A percentile compares a stretch with the other conserved stretches of the same genome.
Evolutionary conservation across 2,329 filamentous ascomycete genomes (phyloP).

Genomic region (Salinomyces thailandicus): DNA sequence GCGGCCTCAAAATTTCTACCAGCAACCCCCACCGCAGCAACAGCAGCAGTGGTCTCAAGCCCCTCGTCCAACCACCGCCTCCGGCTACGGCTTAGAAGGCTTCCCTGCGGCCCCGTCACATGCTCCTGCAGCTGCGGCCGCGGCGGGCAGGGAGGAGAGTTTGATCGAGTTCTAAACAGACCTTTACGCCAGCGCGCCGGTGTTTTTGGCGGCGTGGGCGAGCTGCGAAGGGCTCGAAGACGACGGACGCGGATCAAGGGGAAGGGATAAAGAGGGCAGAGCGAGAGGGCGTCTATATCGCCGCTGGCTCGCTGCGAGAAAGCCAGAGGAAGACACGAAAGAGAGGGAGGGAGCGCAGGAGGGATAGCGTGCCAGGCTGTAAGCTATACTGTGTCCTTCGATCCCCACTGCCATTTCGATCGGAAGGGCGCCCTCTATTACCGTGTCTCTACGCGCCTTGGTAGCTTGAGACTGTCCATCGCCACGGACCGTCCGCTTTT

Average conservation of each 20-base stretch:
- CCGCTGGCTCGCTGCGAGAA: no score
- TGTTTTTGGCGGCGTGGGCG: neutral
- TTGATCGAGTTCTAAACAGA: slow-evolving; percentile 25
- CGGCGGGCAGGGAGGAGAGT: slow-evolving; percentile 23
- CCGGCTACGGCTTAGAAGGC: slow-evolving; percentile 24
- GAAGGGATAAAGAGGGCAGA: neutral
- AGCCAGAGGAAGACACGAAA: neutral
- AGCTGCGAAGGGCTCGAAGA: neutral
- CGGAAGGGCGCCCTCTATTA: no score
- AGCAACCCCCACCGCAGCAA: slow-evolving; percentile 17
- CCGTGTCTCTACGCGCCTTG: no score
- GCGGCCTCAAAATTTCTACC: slow-evolving; percentile 10
- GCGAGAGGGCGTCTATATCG: no score
- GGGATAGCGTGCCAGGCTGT: no score
- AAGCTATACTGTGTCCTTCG: no score
- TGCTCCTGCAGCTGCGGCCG: slow-evolving; percentile 15
- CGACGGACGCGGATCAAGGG: neutral
- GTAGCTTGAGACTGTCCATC: no score
- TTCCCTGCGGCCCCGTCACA: slow-evolving; percentile 26
- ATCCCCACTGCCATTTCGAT: no score
- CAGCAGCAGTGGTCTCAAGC: slow-evolving; percentile 25
- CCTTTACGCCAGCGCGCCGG: neutral
- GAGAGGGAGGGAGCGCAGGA: neutral
- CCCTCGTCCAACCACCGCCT: slow-evolving; percentile 13
- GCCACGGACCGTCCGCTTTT: no score